Evolutionary conservation across 345 rosid genomes (phyloP).

Genomic region (Lenwebbia sp.): DNA sequence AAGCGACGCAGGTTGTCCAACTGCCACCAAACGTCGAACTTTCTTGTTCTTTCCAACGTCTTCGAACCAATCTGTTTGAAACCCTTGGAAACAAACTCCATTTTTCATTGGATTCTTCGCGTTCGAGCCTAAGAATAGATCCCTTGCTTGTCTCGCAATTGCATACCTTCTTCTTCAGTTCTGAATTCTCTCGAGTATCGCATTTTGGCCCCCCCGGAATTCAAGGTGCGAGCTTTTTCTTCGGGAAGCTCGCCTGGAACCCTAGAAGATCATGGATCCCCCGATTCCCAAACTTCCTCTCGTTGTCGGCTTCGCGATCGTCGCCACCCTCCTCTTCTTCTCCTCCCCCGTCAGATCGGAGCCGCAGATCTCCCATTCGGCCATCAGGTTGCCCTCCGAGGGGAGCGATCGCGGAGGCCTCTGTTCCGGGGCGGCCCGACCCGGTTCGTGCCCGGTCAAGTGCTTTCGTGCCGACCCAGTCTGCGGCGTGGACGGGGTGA

Average conservation of each 20-base stretch:
- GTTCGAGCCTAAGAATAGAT: neutral
- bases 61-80: neutral
- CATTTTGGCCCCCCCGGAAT: neutral
- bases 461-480: conserved; percentile 88
- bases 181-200: neutral
- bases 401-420: conserved; percentile 17
- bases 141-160: neutral
- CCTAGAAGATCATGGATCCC: neutral
- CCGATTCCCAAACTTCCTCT: neutral
- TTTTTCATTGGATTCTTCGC: neutral
- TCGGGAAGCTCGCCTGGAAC: neutral
- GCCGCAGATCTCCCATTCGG: neutral
- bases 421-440: conserved; percentile 26
- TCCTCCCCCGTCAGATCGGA: conserved; percentile 2
- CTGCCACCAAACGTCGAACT: neutral
- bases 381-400: conserved; percentile 18
- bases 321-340: neutral
- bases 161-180: neutral
- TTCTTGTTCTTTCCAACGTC: neutral
- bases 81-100: neutral
- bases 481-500: conserved; percentile 75
- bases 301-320: neutral
- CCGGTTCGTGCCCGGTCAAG: conserved; percentile 60
- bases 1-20: neutral
- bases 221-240: neutral